Evolutionary conservation across 1,284 basidiomycete genomes (phyloP).

Genomic region (Polyporus tsugae): DNA sequence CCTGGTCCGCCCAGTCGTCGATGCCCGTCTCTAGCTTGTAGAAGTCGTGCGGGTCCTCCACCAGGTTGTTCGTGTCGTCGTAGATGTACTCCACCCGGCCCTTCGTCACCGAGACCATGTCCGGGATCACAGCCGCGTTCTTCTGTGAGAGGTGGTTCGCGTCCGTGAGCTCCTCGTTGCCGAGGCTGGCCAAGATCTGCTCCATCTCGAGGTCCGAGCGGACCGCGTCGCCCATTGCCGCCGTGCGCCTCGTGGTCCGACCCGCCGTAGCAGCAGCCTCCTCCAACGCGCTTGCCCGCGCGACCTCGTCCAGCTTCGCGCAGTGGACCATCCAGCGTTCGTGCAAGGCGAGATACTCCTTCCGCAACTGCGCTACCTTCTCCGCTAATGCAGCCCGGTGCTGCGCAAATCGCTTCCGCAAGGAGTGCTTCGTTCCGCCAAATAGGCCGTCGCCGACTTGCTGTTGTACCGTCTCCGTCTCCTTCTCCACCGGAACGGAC

Average conservation of each 20-base stretch:
- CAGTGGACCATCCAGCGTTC: slow-evolving; percentile 79
- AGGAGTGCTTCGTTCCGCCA: slow-evolving; percentile 51
- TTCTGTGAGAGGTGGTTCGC: slow-evolving; percentile 86
- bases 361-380: slow-evolving; percentile 65
- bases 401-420: slow-evolving; percentile 62
- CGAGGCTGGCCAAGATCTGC: slow-evolving; percentile 93
- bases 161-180: slow-evolving; percentile 92
- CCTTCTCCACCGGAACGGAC: slow-evolving; percentile 51
- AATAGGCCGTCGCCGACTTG: slow-evolving; percentile 48
- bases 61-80: slow-evolving; percentile 87
- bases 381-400: slow-evolving; percentile 58
- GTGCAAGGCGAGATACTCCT: slow-evolving; percentile 76
- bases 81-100: slow-evolving; percentile 70
- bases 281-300: slow-evolving; percentile 48
- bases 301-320: slow-evolving; percentile 62
- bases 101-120: slow-evolving; percentile 84
- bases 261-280: slow-evolving; percentile 61
- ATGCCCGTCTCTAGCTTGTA: slow-evolving; percentile 77
- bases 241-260: slow-evolving; percentile 78
- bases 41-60: slow-evolving; percentile 83
- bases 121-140: slow-evolving; percentile 92
- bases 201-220: slow-evolving; percentile 97
- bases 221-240: slow-evolving; percentile 88
- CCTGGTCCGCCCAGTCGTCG: slow-evolving; percentile 89
- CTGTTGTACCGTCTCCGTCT: slow-evolving; percentile 48